phyloP scores from a whole-genome alignment of 106 monocot genomes.

The Dioscorea zingiberensis region DNA sequence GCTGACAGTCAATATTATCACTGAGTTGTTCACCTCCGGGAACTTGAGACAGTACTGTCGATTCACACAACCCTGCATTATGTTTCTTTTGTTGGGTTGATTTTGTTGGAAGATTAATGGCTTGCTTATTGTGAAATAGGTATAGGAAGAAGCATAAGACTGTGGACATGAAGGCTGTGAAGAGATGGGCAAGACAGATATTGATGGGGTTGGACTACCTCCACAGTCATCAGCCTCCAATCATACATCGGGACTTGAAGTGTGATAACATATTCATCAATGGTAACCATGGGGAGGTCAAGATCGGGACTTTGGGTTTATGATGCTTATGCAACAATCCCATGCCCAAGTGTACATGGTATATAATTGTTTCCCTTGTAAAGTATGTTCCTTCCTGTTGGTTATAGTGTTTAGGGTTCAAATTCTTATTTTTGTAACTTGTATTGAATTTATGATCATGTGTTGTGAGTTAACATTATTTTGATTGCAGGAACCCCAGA shows the following conservation, averaged over 20 bases:
- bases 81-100: too few relatives aligned
- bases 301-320: constrained; percentile 79
- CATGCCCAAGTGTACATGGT: constrained; percentile 54
- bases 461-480: not conserved
- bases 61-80: too few relatives aligned
- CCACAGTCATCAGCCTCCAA: constrained; percentile 50
- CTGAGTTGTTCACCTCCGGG: constrained; percentile 70
- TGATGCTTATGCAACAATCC: constrained; percentile 46
- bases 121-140: constrained; percentile 23
- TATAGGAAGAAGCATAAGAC: constrained; percentile 64
- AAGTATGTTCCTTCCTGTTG: not conserved
- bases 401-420: too few relatives aligned
- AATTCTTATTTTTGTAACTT: too few relatives aligned
- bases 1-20: constrained; percentile 60
- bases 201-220: constrained; percentile 55
- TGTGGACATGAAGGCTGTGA: constrained; percentile 72
- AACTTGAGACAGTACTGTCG: constrained; percentile 57
- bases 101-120: not conserved
- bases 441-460: not conserved
- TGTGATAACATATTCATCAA: constrained; percentile 87
- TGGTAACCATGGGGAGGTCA: constrained; percentile 72
- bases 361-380: not conserved
- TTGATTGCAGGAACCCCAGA: constrained; percentile 47
- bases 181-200: constrained; percentile 72
- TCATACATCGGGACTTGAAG: constrained; percentile 75